Base-by-base conservation (phyloP, 1,139 yeast species). In the Kurtzmaniella quercitrusa region DNA sequence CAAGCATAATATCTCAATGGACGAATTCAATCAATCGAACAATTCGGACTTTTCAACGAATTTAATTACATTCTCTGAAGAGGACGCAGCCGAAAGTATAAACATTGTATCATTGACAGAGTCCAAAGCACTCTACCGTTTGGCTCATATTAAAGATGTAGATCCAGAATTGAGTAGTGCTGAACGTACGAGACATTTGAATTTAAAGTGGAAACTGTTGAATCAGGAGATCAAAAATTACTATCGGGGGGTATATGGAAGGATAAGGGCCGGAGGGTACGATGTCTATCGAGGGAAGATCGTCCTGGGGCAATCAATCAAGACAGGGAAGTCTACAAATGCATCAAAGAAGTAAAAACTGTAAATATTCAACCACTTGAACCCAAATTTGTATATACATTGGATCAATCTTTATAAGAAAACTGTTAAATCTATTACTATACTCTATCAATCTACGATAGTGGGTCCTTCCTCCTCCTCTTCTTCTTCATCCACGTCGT, bases 271-370 rank as follows among this genome's bases (percentile, higher is more conserved):
- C 27, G 50, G 47, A 33, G 76, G 75, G 0, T 54, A 57, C 38
- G 70, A 65, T 44, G 57, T 68, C 25, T 51, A 58, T 37, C 51
- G 51, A 37, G 76, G 76, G 3, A 46, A 63, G 46, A 51, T 66
- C 16, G 55, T 64, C 19, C 47, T 55, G 18, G 46, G 54, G 7
- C 61, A 54, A 36, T 55, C 50, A 40, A 60, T 57, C 51, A 38
- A 41, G 31, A 45, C 38, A 48, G 48, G 38, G 44, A 40, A 21
- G 43, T 11, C 31, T 11, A 27, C 5, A n/a, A 27, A 27, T 5
- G n/a, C 31, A 27, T 27, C 5, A 27, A 27, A 5, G 14, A 27
- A 27, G 31, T 12, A 11, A 7, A 27, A 27, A 7, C 31, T 27
- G 31, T 27, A 27, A 6, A 27, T 27, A 27, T 27, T 27, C 6